A percentile compares a stretch with the other conserved stretches of the same genome.
Conservation (phyloP, 352 stramenopile species). For the Pythium utonaiense region DNA sequence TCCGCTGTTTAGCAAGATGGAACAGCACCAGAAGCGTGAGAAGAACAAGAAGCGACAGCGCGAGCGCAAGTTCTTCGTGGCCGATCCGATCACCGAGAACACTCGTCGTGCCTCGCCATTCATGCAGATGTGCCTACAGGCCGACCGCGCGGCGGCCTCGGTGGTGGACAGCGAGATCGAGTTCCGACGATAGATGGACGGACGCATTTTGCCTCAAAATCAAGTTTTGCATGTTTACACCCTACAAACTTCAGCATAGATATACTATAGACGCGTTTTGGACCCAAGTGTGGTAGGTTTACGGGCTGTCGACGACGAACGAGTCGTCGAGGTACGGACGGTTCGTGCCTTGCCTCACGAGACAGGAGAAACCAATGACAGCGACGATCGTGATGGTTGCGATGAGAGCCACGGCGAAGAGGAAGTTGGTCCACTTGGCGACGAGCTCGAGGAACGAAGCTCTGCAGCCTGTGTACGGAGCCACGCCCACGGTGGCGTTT, state of each 20-base stretch:
- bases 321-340: constrained; percentile 21
- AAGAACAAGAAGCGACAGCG: constrained; percentile 55
- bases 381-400: constrained; percentile 42
- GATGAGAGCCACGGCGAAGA: constrained; percentile 54
- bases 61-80: constrained; percentile 68
- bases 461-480: constrained; percentile 71
- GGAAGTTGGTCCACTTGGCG: constrained; percentile 61
- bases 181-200: constrained; percentile 25
- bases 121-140: constrained; percentile 28
- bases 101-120: constrained; percentile 30
- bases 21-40: constrained; percentile 41
- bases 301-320: constrained; percentile 24
- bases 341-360: constrained; percentile 39
- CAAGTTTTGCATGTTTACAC: not conserved
- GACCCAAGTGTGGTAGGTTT: no score
- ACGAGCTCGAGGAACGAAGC: constrained; percentile 57
- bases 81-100: constrained; percentile 42
- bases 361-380: constrained; percentile 53
- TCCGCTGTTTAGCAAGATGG: constrained; percentile 68
- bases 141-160: constrained; percentile 16
- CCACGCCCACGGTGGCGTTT: constrained; percentile 22
- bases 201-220: not conserved
- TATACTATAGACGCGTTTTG: constrained; percentile 8
- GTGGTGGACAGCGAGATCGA: constrained; percentile 9
- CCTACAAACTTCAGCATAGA: constrained; percentile 8